Evolutionary conservation across 2,329 filamentous ascomycete species (phyloP), one percentile per base, ranked within the genome.

Genomic region (Acephala macrosclerotiorum): DNA sequence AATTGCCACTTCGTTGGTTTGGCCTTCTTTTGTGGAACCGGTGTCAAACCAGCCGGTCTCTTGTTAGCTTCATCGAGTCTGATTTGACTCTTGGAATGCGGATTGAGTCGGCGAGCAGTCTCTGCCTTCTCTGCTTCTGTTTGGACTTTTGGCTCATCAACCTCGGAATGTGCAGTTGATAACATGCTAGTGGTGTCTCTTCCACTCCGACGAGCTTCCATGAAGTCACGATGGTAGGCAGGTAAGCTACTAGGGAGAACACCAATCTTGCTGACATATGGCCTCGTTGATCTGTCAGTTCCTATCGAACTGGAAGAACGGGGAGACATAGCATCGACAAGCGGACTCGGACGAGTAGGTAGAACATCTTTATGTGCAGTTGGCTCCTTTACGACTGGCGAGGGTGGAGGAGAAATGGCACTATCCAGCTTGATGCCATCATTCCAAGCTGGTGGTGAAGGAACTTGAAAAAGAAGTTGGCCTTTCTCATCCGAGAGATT

Each of bases 1-100:
- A 99, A 99, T 77, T 99, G 96, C 96, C 96, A 99, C 71, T 95
- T 93, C 18, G 94, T 92, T 0, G 91, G 91, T 75, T 92, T 94
- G 5, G 84, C 80, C 77, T 92, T 94, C 81, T 92, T 93, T 3
- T 83, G 78, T 2, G 89, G 87, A 57, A 89, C 85, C 0, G 87
- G 87, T 2, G 88, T 90, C 81, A 90, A 84, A 22, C 84, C 83
- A 64, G 88, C 85, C 3, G 88, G 88, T 42, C 87, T 83, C 69
- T 80, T 86, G 75, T 75, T 86, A 64, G 79, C 84, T 75, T 86
- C 89, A 69, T 95, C 91, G 2, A 93, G 80, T 60, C 89, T 88
- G 29, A 91, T 79, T 62, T 91, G 85, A 68, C 87, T 91, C 55
- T 91, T 87, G 18, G 91, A 91, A 76, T 97, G 94, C 1, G 94